Base-by-base conservation (phyloP, 331 rosid genomes). In the Telfairia occidentalis region DNA sequence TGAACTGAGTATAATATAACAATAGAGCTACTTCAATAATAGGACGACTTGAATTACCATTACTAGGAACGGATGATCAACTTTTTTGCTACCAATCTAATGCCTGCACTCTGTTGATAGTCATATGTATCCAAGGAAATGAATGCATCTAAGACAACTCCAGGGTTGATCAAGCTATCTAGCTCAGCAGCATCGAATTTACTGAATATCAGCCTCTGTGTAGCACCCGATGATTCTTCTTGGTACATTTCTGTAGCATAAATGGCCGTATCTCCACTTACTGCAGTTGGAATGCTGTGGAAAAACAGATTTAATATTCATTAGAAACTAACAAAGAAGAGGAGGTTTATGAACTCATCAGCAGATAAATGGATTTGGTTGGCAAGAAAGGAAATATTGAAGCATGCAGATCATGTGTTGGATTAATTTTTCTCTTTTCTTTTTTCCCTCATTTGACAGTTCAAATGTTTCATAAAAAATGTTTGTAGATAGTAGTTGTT, bases 21-120 rank as follows among this genome's bases (percentile, higher is more conserved):
- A 46, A 15, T 37, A 13, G 7, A 26, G 16, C 28, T 46, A 65
- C 38, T 21, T 23, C 59, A 38, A 11, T 37, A 10, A 50, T 13
- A 19, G 45, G 28, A 37, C 59, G 26, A 29, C 9, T 71, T 18
- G 9, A 46, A 2, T 29, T 16, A 9, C 40, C 72, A 76, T 63
- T 80, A 76, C 40, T 72, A 80, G 75, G 86, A 76, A 82, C 84
- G 89, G 81, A 95, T 87, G 57, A 87, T 82, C 92, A 90, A 76
- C 81, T 84, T 91, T 70, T 86, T 83, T 28, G 96, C 85, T 81
- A 90, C 96, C 89, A 90, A 77, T 49, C 85, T 85, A 71, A 95
- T 86, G 84, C 97, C 99, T 65, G 99, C 97, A 66, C 79, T 84
- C 84, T 92, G 96, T 79, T 83, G 90, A 85, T 84, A 90, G 77